Base-by-base conservation (phyloP, 805 yeast species). In the Metschnikowia amazonensis region DNA sequence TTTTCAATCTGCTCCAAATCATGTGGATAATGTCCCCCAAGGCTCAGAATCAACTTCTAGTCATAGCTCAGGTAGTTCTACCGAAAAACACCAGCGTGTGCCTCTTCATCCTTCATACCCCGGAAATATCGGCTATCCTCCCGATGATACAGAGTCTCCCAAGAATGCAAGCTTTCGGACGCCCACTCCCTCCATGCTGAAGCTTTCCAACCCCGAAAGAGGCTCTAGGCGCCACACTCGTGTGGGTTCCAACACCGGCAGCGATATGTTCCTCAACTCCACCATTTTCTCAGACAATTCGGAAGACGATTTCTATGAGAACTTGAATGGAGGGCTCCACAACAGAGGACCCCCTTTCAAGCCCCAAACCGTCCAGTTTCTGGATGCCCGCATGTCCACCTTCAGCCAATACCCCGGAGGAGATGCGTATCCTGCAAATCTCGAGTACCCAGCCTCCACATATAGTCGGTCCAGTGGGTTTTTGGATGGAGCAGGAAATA, bases 221-320 rank as follows among this genome's bases (percentile, higher is more conserved):
- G 25, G 33, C 42, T 14, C 23, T n/a, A 24, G 31, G 36, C 44
- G 21, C 39, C 51, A 41, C 45, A 50, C 27, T 11, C 48, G 23
- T 36, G 52, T 34, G 30, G 43, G 35, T 3, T 47, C 51, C 36
- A 44, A 20, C n/a, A 11, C 38, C 16, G 48, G 53, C 36, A 50
- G 47, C 6, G 40, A 43, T 5, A 42, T 48, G 36, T 44, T 40
- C 35, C 42, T 39, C 35, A 38, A 45, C 20, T 27, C 40, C 16
- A 46, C 47, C 18, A 33, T 36, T 6, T 36, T 42, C 7, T 48
- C 42, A 23, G 53, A 51, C 14, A 53, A 51, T n/a, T 43, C 46
- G 20, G 58, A 46, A 13, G 52, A 46, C 28, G 54, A 47, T 36
- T 52, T 50, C 33, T 54, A 54, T 43, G 58, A 54, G 40, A 54